Percentiles rank a stretch among this genome's conserved stretches.
phyloP scores from a whole-genome alignment of 306 rosid genomes.

The Sindora glabra region DNA sequence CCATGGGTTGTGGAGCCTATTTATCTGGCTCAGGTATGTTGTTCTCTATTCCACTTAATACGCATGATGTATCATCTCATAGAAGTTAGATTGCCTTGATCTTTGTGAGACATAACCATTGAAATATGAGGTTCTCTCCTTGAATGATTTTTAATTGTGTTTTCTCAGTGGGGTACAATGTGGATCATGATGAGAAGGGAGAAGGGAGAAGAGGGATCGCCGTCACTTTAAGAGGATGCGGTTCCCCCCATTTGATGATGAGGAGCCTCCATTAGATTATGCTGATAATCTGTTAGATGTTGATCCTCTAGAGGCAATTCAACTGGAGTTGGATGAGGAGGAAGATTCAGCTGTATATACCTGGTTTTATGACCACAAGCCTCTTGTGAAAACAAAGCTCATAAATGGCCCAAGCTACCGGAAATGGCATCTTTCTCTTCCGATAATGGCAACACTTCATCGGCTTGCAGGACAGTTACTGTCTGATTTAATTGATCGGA shows the following conservation, averaged over 20 bases:
- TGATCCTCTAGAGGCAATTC: slow-evolving; percentile 98
- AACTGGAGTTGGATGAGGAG: slow-evolving; percentile 90
- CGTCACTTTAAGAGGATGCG: slow-evolving; percentile 99
- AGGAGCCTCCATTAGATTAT: slow-evolving; percentile 95
- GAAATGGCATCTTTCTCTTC: slow-evolving; percentile 99
- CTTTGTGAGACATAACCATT: not conserved
- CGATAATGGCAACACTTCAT: slow-evolving; percentile 98
- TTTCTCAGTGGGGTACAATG: slow-evolving; percentile 92
- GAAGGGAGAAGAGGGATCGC: slow-evolving; percentile 99
- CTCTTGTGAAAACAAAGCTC: slow-evolving; percentile 94
- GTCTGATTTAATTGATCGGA: slow-evolving; percentile 90
- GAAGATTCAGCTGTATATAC: slow-evolving; percentile 97
- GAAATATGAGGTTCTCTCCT: not conserved
- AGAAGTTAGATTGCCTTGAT: not conserved
- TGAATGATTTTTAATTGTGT: not conserved
- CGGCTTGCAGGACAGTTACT: slow-evolving; percentile 97
- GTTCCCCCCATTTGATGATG: slow-evolving; percentile 99
- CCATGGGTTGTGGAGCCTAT: slow-evolving; percentile 99
- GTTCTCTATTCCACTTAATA: not conserved
- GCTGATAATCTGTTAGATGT: slow-evolving; percentile 97
- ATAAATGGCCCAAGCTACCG: slow-evolving; percentile 98
- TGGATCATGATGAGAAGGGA: slow-evolving; percentile 99
- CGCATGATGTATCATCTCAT: not conserved
- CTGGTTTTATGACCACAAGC: slow-evolving; percentile 98
- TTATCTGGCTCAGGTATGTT: slow-evolving; percentile 84